Conservation (phyloP, 2,329 filamentous ascomycete species). For the Hymenoscyphus repandus region DNA sequence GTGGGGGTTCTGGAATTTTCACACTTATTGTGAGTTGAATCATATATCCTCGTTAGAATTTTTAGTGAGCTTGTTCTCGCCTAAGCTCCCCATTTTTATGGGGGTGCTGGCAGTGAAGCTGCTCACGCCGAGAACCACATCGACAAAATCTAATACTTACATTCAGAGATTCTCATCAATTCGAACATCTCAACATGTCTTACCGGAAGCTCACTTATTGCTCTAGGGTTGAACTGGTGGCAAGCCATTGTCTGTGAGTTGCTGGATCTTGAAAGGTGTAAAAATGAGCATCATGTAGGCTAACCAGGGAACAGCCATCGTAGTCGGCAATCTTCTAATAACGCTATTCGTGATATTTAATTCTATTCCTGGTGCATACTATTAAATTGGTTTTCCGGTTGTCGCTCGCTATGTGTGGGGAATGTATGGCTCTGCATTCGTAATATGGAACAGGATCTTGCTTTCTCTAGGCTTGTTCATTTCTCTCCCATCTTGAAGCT, state of each 20-base stretch:
- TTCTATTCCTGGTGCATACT: conserved; percentile 36
- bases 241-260: conserved; percentile 35
- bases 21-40: conserved; percentile 37
- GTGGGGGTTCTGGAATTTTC: conserved; percentile 40
- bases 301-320: conserved; percentile 32
- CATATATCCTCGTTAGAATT: background rate
- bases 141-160: too few species aligned
- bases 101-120: too few species aligned
- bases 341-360: conserved; percentile 33
- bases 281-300: too few species aligned
- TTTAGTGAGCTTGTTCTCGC: background rate
- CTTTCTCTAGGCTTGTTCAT: conserved; percentile 18
- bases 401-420: conserved; percentile 35
- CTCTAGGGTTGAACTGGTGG: conserved; percentile 31
- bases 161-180: conserved; percentile 42
- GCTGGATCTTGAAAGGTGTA: too few species aligned
- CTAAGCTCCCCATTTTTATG: background rate
- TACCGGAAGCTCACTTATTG: conserved; percentile 38
- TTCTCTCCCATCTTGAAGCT: background rate
- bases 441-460: conserved; percentile 34
- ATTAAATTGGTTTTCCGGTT: conserved; percentile 41
- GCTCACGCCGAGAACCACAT: too few species aligned
- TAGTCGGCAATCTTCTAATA: conserved; percentile 36
- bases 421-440: conserved; percentile 33
- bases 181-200: conserved; percentile 39